Conservation (phyloP, 768 basidiomycete genomes). For the Russula emetica region DNA sequence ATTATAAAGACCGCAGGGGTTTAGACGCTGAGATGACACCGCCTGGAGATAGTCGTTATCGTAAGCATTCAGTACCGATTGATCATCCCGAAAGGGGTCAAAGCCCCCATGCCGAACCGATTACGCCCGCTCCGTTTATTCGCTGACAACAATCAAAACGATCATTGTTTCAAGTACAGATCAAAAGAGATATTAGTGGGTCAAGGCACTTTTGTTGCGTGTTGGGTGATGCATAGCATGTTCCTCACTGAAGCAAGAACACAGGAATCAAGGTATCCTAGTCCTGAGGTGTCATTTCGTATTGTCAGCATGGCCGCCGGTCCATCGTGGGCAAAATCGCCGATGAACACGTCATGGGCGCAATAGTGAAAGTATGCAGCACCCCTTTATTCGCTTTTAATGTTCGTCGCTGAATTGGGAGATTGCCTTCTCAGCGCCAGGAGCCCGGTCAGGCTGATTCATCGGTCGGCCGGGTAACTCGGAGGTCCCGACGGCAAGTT, state of each 20-base stretch:
- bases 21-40: slow-evolving; percentile 25
- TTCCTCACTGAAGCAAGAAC: background rate
- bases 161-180: background rate
- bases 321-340: background rate
- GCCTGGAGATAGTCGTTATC: slow-evolving; percentile 5
- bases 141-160: background rate
- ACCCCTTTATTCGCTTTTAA: background rate
- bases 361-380: background rate
- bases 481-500: background rate
- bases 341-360: slow-evolving; percentile 7
- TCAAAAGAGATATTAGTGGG: background rate
- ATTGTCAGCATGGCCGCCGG: background rate
- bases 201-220: background rate
- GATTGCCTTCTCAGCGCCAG: slow-evolving; percentile 6
- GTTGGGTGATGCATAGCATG: no score
- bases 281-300: background rate
- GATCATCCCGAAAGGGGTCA: background rate
- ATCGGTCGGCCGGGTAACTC: background rate
- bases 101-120: slow-evolving; percentile 13
- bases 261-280: background rate
- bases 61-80: slow-evolving; percentile 12
- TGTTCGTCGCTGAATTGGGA: background rate
- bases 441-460: background rate
- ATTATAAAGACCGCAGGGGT: slow-evolving; percentile 13
- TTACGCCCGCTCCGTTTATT: slow-evolving; percentile 10